A percentile compares a stretch with the other conserved stretches of the same genome.
phyloP scores from a whole-genome alignment of 192 early-diverging fungal species.

The Coemansia sp. region DNA sequence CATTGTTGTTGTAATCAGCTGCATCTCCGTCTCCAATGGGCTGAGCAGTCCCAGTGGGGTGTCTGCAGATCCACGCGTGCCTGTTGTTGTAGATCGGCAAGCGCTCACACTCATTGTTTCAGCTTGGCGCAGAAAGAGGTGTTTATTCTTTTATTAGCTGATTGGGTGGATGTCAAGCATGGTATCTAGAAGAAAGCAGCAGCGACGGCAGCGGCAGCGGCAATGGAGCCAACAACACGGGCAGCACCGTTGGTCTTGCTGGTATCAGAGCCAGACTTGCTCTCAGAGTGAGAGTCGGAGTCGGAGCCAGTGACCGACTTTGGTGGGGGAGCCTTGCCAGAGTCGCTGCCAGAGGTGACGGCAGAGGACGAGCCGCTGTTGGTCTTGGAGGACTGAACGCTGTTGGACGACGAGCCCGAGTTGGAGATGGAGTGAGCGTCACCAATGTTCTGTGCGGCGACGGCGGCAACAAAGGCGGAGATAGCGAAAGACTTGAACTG shows the following conservation, averaged over 20 bases:
- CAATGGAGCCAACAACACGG: constrained; percentile 25
- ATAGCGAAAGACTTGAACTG: constrained; percentile 51
- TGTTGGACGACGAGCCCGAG: background rate
- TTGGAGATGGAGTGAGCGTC: constrained; percentile 11
- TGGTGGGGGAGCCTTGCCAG: background rate
- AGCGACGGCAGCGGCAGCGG: constrained; percentile 28
- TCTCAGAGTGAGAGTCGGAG: background rate
- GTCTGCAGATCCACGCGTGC: background rate
- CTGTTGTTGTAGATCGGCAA: background rate
- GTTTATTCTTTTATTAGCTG: background rate
- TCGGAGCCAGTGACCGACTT: background rate
- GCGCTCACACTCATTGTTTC: background rate
- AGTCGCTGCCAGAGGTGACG: background rate
- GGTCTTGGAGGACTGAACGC: background rate
- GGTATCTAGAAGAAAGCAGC: constrained; percentile 45
- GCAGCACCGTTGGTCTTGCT: constrained; percentile 18
- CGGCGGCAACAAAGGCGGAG: constrained; percentile 39
- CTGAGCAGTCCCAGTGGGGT: background rate
- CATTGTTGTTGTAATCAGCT: background rate
- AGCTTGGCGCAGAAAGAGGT: no score
- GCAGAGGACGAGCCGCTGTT: background rate
- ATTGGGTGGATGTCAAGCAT: background rate
- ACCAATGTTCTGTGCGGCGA: constrained; percentile 40
- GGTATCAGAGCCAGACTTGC: background rate
- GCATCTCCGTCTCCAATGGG: background rate